Evolutionary conservation across 1,139 yeast species (phyloP), one percentile per base, ranked within the genome.

Genomic region (Taiozyma sp.): DNA sequence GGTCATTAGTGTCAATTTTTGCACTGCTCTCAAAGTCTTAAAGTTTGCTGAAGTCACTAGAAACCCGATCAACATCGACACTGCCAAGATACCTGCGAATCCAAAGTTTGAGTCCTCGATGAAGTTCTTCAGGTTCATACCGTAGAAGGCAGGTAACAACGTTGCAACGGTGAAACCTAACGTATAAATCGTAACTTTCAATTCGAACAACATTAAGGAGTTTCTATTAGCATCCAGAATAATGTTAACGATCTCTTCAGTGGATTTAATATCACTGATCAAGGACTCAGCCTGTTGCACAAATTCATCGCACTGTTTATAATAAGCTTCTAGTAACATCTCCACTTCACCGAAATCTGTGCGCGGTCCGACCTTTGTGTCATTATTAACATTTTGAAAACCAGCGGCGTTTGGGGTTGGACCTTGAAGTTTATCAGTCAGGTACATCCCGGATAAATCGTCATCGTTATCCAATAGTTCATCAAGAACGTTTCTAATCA

Each of bases 381-480:
- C 34, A 9, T 30, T 43, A 9, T 44, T 16, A 3, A 21, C 57
- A 52, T 13, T 52, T 49, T 42, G 29, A 8, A 13, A 19, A 19
- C n/a, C 41, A 10, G 10, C 26, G 6, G 7, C 16, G 22, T 24
- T 24, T 24, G 19, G 19, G 14, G 39, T 16, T 14, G 37, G 11
- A 28, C 30, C 64, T 53, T 28, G 54, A 41, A 46, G 50, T 50
- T 70, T 73, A 40, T 77, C 79, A 0, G 85, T 77, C 50, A 86
- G 70, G 64, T 85, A 84, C 80, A 87, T 78, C 22, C 81, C 88
- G 32, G 79, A 77, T 51, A 87, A 68, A 56, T 83, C 88, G 55
- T 86, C 93, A 62, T 88, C 96, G 57, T 85, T 89, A 50, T 91
- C 98, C 40, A 95, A 70, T 45, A 93, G 68, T 54, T 93, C 97